These are phyloP conservation scores for Xylaria scruposa DNA, from an alignment of 495 filamentous ascomycete species.

Conservation along the genomic window DNA sequence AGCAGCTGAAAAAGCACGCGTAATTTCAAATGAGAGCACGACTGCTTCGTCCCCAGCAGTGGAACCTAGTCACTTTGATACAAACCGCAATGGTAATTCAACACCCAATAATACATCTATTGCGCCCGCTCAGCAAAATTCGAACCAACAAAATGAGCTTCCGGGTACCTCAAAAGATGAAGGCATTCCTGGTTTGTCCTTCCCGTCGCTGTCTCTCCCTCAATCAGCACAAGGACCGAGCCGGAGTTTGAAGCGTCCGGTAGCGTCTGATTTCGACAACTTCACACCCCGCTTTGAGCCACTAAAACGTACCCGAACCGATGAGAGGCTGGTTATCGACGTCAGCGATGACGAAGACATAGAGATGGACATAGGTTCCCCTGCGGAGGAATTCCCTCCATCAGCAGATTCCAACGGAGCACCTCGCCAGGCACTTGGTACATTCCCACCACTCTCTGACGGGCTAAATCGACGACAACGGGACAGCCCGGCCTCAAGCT, in stretches of 20 bases:
- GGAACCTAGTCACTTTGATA: not conserved
- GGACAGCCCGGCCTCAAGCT: constrained; percentile 46
- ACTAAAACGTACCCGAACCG: constrained; percentile 65
- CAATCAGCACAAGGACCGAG: constrained; percentile 28
- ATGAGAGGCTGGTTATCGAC: constrained; percentile 72
- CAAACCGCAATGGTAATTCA: constrained; percentile 12
- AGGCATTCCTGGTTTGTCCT: constrained; percentile 35
- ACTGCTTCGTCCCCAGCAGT: constrained; percentile 14
- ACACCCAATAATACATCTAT: constrained; percentile 1
- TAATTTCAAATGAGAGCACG: constrained; percentile 19
- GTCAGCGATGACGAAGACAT: constrained; percentile 66
- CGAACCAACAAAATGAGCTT: constrained; percentile 21
- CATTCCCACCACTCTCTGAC: constrained; percentile 55
- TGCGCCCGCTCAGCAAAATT: constrained; percentile 3
- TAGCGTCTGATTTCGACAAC: constrained; percentile 80
- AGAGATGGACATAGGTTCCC: constrained; percentile 58
- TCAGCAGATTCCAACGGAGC: constrained; percentile 31
- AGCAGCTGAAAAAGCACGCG: constrained; percentile 39
- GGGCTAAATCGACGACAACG: constrained; percentile 45
- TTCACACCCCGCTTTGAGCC: constrained; percentile 52
- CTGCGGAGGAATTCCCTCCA: constrained; percentile 43
- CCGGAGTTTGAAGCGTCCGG: constrained; percentile 74
- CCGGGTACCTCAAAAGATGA: constrained; percentile 31
- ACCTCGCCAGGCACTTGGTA: constrained; percentile 43
- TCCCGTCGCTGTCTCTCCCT: constrained; percentile 20